phyloP scores from a whole-genome alignment of 257 asterid species.

The Phtheirospermum japonicum region DNA sequence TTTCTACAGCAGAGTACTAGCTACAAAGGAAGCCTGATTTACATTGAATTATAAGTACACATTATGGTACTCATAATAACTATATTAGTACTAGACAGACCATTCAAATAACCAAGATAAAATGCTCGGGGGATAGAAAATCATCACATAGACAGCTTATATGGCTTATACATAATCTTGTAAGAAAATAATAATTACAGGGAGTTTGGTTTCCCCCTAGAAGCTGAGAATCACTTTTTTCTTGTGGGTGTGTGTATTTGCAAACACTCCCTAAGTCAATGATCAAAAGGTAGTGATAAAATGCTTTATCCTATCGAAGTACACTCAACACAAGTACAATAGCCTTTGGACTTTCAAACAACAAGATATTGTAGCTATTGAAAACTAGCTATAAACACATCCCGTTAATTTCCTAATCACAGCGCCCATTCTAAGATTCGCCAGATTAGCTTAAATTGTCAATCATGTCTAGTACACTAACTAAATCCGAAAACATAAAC shows the following conservation, averaged over 20 bases:
- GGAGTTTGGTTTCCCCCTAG: background rate
- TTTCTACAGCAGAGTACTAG: background rate
- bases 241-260: background rate
- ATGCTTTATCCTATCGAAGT: background rate
- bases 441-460: background rate
- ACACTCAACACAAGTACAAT: too few species aligned
- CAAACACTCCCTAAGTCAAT: too few species aligned
- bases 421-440: background rate
- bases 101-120: too few species aligned
- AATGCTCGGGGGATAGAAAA: too few species aligned
- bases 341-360: too few species aligned
- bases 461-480: background rate
- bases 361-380: too few species aligned
- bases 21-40: background rate
- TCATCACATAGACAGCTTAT: constrained; percentile 1
- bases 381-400: too few species aligned
- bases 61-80: background rate
- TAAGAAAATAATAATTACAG: background rate
- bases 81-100: too few species aligned
- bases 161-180: background rate
- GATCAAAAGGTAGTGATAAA: background rate
- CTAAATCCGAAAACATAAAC: constrained; percentile 4
- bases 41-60: constrained; percentile 3
- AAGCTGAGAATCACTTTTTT: background rate
- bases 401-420: too few species aligned